Evolutionary conservation across 208 protist species (phyloP).

Genomic region (Trichomonas gallinae): DNA sequence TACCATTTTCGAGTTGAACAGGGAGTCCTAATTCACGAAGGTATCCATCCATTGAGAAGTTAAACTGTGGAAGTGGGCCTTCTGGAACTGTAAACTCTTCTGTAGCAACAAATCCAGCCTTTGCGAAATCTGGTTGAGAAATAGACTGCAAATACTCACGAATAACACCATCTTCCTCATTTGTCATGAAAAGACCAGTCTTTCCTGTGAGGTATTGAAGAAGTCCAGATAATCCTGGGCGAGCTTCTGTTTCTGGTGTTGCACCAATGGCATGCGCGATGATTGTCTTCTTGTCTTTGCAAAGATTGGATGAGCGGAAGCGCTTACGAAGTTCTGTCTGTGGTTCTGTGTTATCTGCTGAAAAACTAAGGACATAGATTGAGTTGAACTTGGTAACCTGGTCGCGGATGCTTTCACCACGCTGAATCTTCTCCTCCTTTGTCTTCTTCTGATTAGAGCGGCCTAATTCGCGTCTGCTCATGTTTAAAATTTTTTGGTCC

Average conservation of each 20-base stretch:
- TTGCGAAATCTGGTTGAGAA: not conserved
- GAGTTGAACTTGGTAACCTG: not conserved
- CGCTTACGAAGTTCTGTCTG: not conserved
- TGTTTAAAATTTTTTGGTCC: not conserved
- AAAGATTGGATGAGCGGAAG: not conserved
- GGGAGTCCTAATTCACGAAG: not conserved
- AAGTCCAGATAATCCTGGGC: not conserved
- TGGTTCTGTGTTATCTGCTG: not conserved
- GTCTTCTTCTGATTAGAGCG: not conserved
- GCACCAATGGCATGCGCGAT: not conserved
- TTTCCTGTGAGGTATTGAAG: not conserved
- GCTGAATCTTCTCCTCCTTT: not conserved
- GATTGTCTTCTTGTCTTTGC: not conserved
- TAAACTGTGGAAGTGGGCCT: not conserved
- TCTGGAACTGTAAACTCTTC: not conserved
- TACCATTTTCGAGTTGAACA: constrained; percentile 18
- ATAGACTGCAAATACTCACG: not conserved
- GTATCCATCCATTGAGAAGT: not conserved
- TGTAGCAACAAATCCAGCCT: not conserved
- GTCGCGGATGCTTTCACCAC: not conserved
- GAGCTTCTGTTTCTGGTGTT: not conserved
- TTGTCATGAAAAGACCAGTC: constrained; percentile 6
- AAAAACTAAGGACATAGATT: not conserved
- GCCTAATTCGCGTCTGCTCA: not conserved
- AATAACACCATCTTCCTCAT: not conserved